Base-by-base conservation (phyloP, 495 filamentous ascomycete genomes). In the Talaromyces nanjingensis region DNA sequence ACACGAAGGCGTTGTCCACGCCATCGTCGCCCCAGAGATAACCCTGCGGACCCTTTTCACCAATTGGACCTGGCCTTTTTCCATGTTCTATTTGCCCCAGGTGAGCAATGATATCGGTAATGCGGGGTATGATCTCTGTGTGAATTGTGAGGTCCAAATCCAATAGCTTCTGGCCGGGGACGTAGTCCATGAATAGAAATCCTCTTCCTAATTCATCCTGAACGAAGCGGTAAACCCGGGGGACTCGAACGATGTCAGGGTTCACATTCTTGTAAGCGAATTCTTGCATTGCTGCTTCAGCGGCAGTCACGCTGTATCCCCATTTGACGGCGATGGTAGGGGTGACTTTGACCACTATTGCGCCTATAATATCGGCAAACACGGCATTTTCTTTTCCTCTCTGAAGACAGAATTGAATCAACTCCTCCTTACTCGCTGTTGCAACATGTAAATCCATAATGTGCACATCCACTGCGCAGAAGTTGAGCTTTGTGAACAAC, bases 251-350 rank as follows among this genome's bases (percentile, higher is more conserved):
- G 22, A 65, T 63, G 52, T 61, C 20, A 57, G 45, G 52, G 37
- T 65, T 63, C 22, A 63, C 27, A 29, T 62, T 63, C 9, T 63
- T 62, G 14, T 54, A 63, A 55, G 59, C 59, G 37, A 61, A 68
- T 64, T 64, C 57, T 54, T 65, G 63, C 42, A 62, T 65, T 45
- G 54, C 60, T 37, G 65, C 60, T 60, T 67, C 64, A 64, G 66
- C 53, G 29, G 63, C 59, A 56, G 58, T 63, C 34, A 57, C 63
- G 34, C 59, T 65, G 52, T 66, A 64, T 62, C 60, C 60, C 60
- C 60, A 62, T 42, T 66, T 66, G 53, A 60, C 61, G 14, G 54
- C 62, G 58, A 66, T 66, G 24, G 42, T 53, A 62, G 20, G 45
- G 11, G 60, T 31, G 12, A 62, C 60, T 62, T 62, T 62, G 60